Conservation (phyloP, 2,329 filamentous ascomycete species). For the Penicillium sp. region DNA sequence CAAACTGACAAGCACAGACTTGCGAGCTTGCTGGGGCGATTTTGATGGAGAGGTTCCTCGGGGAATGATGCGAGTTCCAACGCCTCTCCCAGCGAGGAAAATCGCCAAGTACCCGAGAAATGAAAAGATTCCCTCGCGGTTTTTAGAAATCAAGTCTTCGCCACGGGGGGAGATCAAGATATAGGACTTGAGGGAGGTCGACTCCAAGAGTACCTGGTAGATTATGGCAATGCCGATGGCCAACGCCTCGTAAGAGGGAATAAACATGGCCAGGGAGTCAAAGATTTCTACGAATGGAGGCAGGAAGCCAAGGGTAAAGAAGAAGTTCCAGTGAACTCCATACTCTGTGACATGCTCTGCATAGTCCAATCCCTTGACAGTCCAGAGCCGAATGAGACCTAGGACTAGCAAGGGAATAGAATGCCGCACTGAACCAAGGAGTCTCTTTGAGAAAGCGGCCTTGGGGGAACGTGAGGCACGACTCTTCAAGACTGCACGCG, state of each 20-base stretch:
- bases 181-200: constrained; percentile 77
- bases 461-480: constrained; percentile 54
- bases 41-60: constrained; percentile 54
- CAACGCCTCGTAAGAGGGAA: constrained; percentile 78
- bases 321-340: constrained; percentile 99
- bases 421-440: constrained; percentile 73
- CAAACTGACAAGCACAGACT: constrained; percentile 67
- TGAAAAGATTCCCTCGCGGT: constrained; percentile 93
- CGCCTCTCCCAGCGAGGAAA: constrained; percentile 85
- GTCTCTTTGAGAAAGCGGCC: constrained; percentile 55
- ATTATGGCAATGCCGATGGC: constrained; percentile 68
- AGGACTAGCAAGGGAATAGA: constrained; percentile 81
- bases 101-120: constrained; percentile 94
- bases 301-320: constrained; percentile 89
- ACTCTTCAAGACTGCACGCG: constrained; percentile 76
- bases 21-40: constrained; percentile 48
- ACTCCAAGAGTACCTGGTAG: constrained; percentile 79
- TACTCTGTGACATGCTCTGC: constrained; percentile 98
- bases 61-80: constrained; percentile 79
- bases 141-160: constrained; percentile 79
- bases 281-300: constrained; percentile 87
- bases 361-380: constrained; percentile 93
- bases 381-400: constrained; percentile 79
- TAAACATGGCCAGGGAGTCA: constrained; percentile 69
- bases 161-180: constrained; percentile 79